Evolutionary conservation across 495 filamentous ascomycete species (phyloP).

Genomic region (Trichocladium uniseriatum): DNA sequence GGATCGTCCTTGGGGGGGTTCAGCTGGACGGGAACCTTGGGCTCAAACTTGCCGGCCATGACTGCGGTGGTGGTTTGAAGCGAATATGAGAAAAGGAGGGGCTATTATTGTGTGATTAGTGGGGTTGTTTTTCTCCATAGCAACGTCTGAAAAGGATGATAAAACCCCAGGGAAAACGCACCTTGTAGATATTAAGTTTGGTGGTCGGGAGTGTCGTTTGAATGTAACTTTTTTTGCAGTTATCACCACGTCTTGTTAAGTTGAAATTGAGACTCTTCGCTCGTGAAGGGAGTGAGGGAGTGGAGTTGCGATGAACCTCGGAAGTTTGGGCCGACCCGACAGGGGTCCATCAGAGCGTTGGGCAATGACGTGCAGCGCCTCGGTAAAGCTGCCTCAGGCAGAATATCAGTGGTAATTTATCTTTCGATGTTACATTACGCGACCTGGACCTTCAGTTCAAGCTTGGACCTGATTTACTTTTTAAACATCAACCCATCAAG

Average conservation of each 20-base stretch:
- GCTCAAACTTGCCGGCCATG: conserved; percentile 68
- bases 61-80: not conserved
- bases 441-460: not conserved
- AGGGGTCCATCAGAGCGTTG: not conserved
- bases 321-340: conserved; percentile 6
- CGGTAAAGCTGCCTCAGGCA: conserved; percentile 4
- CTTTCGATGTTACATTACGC: no score
- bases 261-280: not conserved
- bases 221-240: no score
- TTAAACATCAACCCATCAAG: not conserved
- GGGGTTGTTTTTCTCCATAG: no score
- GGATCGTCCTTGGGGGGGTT: conserved; percentile 80
- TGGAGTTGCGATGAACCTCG: conserved; percentile 12
- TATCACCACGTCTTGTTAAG: not conserved
- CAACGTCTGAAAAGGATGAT: no score
- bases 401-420: not conserved
- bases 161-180: no score
- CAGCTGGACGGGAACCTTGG: conserved; percentile 73
- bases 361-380: conserved; percentile 12
- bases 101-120: not conserved
- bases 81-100: not conserved
- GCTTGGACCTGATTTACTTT: not conserved
- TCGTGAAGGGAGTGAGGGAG: not conserved
- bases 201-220: no score
- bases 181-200: no score